Percentiles rank a stretch among this genome's conserved stretches.
Evolutionary conservation across 306 rosid genomes (phyloP).

Genomic region (Arachis stenosperma): DNA sequence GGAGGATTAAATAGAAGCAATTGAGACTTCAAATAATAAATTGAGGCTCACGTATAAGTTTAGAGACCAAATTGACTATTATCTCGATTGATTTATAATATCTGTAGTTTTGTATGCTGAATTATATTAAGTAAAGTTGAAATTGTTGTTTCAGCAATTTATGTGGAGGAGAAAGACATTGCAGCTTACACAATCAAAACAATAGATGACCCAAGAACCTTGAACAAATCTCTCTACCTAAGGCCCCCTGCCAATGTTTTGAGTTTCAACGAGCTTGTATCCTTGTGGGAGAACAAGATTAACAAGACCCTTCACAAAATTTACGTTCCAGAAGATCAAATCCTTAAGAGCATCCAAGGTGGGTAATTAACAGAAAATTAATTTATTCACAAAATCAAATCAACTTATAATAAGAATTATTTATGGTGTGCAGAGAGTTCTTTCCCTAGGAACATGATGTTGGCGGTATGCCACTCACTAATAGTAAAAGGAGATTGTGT

Average conservation of each 20-base stretch:
- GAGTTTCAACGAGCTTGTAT: slow-evolving; percentile 34
- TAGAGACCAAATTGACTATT: too few relatives aligned
- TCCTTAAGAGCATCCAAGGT: slow-evolving; percentile 43
- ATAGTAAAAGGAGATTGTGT: slow-evolving; percentile 26
- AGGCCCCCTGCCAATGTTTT: slow-evolving; percentile 36
- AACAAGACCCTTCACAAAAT: slow-evolving; percentile 24
- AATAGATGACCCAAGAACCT: slow-evolving; percentile 45
- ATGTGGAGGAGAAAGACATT: slow-evolving; percentile 26
- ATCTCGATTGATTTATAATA: too few relatives aligned
- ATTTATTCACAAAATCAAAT: neutral
- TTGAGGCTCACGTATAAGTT: too few relatives aligned
- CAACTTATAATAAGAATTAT: neutral
- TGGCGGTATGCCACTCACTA: slow-evolving; percentile 14
- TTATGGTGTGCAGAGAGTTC: slow-evolving; percentile 34
- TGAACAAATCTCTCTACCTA: slow-evolving; percentile 31
- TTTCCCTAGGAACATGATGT: neutral
- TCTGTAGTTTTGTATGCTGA: too few relatives aligned
- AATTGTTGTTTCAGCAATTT: slow-evolving; percentile 5
- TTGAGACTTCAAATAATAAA: too few relatives aligned
- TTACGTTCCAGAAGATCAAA: slow-evolving; percentile 36
- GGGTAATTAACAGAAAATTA: neutral
- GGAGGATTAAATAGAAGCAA: too few relatives aligned
- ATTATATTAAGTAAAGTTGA: neutral
- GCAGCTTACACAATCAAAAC: slow-evolving; percentile 33
- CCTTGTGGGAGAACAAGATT: slow-evolving; percentile 47